A percentile compares a stretch with the other conserved stretches of the same genome.
phyloP scores from a whole-genome alignment of 2,329 filamentous ascomycete genomes.

The Seiridium unicorne region DNA sequence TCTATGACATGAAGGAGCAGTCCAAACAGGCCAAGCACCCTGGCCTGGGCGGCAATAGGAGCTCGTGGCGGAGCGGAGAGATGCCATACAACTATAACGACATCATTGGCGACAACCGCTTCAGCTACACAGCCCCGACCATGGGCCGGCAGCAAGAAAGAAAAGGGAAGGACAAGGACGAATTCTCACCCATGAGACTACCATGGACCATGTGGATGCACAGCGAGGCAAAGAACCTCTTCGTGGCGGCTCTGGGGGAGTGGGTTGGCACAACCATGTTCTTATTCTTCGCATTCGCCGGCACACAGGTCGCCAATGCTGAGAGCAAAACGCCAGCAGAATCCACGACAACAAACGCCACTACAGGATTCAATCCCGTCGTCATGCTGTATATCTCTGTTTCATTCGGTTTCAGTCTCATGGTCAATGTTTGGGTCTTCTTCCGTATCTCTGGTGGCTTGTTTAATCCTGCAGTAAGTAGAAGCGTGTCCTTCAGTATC shows the following conservation, averaged over 20 bases:
- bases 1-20: slow-evolving; percentile 16
- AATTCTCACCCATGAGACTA: slow-evolving; percentile 31
- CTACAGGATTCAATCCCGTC: slow-evolving; percentile 13
- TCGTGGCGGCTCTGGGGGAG: slow-evolving; percentile 33
- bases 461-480: slow-evolving; percentile 19
- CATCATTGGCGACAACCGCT: slow-evolving; percentile 13
- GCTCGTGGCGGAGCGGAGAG: slow-evolving; percentile 13
- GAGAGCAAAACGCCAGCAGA: slow-evolving; percentile 12
- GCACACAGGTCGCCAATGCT: slow-evolving; percentile 38
- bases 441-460: slow-evolving; percentile 31
- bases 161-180: not conserved
- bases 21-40: slow-evolving; percentile 2
- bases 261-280: slow-evolving; percentile 41
- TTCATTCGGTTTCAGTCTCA: slow-evolving; percentile 31
- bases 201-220: slow-evolving; percentile 47
- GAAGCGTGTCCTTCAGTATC: not conserved
- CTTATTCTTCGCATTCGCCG: slow-evolving; percentile 41
- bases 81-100: slow-evolving; percentile 15
- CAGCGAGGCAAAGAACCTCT: slow-evolving; percentile 42
- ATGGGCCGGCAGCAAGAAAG: slow-evolving; percentile 6
- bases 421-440: slow-evolving; percentile 38
- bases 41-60: not conserved
- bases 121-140: slow-evolving; percentile 10
- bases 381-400: slow-evolving; percentile 30
- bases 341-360: slow-evolving; percentile 13